Evolutionary conservation across 257 asterid species (phyloP).

Genomic region (Henckelia pumila): DNA sequence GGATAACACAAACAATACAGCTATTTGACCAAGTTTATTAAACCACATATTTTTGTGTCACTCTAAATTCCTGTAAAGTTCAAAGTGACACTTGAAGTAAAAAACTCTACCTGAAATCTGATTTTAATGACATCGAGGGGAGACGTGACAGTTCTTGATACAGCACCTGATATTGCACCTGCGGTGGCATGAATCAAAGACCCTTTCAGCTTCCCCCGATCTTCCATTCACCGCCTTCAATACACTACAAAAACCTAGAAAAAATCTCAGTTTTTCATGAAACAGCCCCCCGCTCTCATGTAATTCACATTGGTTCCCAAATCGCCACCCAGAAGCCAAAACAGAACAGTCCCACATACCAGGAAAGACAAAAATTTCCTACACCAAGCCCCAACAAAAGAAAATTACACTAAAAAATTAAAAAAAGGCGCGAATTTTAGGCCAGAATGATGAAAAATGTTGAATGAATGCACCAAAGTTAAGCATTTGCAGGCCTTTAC

Average conservation of each 20-base stretch:
- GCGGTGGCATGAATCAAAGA: constrained; percentile 74
- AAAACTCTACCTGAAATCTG: constrained; percentile 68
- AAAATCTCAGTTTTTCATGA: background rate
- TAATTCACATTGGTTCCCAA: constrained; percentile 12
- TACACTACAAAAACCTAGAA: constrained; percentile 30
- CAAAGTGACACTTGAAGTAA: background rate
- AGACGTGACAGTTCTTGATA: constrained; percentile 83
- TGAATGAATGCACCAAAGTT: background rate
- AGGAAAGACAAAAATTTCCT: background rate
- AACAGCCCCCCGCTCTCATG: constrained; percentile 7
- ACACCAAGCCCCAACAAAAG: background rate
- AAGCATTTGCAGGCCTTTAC: background rate
- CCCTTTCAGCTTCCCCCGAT: constrained; percentile 69
- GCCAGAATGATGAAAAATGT: background rate
- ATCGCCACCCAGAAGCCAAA: constrained; percentile 18
- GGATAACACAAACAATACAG: background rate
- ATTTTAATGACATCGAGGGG: constrained; percentile 96
- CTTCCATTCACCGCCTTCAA: constrained; percentile 66
- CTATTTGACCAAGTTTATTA: background rate
- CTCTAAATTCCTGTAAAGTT: background rate
- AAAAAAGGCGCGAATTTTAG: background rate
- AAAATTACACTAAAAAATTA: background rate
- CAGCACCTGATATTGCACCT: constrained; percentile 82
- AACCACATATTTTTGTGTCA: background rate
- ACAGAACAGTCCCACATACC: constrained; percentile 16